Conservation (phyloP, 2,329 filamentous ascomycete genomes). For the Diaporthe sp. region DNA sequence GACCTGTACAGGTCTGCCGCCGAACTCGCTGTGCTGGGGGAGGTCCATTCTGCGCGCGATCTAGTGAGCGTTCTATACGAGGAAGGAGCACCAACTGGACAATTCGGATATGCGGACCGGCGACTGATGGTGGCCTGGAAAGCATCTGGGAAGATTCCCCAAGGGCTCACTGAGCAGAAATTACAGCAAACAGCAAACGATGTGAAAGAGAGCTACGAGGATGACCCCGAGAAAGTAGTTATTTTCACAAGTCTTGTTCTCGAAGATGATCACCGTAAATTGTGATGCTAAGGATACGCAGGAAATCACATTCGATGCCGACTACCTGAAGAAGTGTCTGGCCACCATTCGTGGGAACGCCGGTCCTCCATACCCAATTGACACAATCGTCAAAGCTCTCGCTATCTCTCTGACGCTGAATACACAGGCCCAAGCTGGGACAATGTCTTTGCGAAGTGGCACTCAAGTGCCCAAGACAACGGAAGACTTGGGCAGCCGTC, state of each 20-base stretch:
- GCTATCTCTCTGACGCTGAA: neutral
- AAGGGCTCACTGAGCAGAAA: neutral
- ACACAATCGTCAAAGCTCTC: neutral
- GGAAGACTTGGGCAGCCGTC: neutral
- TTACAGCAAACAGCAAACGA: neutral
- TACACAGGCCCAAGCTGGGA: neutral
- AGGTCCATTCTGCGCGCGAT: neutral
- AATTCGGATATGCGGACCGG: neutral
- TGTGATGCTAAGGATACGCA: neutral
- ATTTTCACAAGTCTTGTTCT: neutral
- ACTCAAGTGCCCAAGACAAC: neutral
- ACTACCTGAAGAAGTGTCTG: neutral
- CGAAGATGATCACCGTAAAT: neutral
- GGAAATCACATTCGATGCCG: neutral
- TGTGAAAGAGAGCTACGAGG: neutral
- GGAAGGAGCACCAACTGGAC: neutral
- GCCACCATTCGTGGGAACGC: neutral
- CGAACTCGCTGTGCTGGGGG: neutral
- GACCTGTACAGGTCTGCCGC: neutral
- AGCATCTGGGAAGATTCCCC: neutral
- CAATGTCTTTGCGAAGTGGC: neutral
- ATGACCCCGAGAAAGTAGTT: neutral
- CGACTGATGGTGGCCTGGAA: neutral
- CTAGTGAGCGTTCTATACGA: neutral
- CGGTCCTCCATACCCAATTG: neutral